Percentiles rank a stretch among this genome's conserved stretches.
Evolutionary conservation across 2,329 filamentous ascomycete species (phyloP).

Genomic region (Furcasterigmium furcatum): DNA sequence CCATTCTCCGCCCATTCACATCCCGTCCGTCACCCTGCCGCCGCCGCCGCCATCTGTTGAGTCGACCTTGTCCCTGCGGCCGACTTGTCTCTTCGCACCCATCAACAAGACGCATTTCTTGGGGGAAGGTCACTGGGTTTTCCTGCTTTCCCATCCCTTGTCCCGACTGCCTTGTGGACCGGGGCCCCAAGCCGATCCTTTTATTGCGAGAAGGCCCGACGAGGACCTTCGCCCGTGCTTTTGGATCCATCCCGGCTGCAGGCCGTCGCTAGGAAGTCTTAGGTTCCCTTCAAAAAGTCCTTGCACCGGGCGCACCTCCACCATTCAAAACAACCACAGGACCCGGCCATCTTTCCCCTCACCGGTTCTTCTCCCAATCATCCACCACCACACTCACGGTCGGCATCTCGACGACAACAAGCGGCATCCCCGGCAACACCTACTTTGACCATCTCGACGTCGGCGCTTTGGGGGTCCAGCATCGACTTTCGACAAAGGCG

Average conservation of each 20-base stretch:
- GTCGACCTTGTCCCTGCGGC: too few relatives aligned
- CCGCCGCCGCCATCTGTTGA: too few relatives aligned
- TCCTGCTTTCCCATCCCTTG: too few relatives aligned
- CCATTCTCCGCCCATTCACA: too few relatives aligned
- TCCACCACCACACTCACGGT: constrained; percentile 4
- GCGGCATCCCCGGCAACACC: neutral
- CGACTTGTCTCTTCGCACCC: too few relatives aligned
- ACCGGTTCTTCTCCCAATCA: constrained; percentile 6
- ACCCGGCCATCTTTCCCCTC: constrained; percentile 11
- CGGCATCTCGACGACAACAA: neutral
- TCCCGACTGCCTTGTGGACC: too few relatives aligned
- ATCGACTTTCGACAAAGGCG: constrained; percentile 1
- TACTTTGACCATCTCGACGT: constrained; percentile 1
- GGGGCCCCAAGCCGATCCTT: too few relatives aligned
- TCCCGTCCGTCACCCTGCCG: too few relatives aligned
- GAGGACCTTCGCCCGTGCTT: neutral
- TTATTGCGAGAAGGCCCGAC: too few relatives aligned
- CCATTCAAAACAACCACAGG: constrained; percentile 1
- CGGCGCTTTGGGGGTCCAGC: constrained; percentile 9
- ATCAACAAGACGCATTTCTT: too few relatives aligned
- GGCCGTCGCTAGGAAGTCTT: neutral
- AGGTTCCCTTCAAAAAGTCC: neutral
- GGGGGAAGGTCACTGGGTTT: too few relatives aligned
- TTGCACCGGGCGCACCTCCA: neutral
- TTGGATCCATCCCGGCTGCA: neutral